Conservation (phyloP, 2,329 filamentous ascomycete genomes). For the Juglanconis juglandina region DNA sequence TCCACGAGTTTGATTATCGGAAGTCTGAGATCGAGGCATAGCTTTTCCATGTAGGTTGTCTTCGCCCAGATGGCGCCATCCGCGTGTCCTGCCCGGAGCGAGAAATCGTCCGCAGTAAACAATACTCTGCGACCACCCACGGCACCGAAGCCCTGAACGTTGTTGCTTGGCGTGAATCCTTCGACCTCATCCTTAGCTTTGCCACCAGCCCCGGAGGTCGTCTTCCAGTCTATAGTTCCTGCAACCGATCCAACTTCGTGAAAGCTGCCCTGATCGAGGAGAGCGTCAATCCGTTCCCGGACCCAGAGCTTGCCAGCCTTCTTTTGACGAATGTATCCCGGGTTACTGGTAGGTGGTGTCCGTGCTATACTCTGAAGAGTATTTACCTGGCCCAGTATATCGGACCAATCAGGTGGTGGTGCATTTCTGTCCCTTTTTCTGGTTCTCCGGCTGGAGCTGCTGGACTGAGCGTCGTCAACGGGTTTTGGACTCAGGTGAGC, state of each 20-base stretch:
- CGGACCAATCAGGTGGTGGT: constrained; percentile 59
- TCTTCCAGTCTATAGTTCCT: constrained; percentile 57
- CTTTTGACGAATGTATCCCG: constrained; percentile 61
- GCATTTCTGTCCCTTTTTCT: constrained; percentile 32
- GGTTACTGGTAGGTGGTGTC: constrained; percentile 50
- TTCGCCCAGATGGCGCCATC: constrained; percentile 57
- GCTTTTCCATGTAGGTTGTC: constrained; percentile 60
- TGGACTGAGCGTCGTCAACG: neutral
- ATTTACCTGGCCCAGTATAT: constrained; percentile 55
- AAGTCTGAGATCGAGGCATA: constrained; percentile 53
- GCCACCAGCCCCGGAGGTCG: constrained; percentile 39
- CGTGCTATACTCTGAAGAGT: constrained; percentile 49
- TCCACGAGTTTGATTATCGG: constrained; percentile 64
- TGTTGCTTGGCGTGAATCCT: constrained; percentile 57
- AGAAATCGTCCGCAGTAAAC: constrained; percentile 63
- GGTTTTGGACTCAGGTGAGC: constrained; percentile 33
- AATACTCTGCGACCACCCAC: constrained; percentile 52
- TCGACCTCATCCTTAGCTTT: constrained; percentile 47
- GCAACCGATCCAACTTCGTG: constrained; percentile 58
- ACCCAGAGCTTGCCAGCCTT: constrained; percentile 64
- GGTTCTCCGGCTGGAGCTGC: constrained; percentile 25
- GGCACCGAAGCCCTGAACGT: constrained; percentile 57
- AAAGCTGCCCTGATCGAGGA: constrained; percentile 56
- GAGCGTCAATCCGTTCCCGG: constrained; percentile 54
- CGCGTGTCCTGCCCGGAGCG: constrained; percentile 60